A percentile compares a stretch with the other conserved stretches of the same genome.
phyloP scores from a whole-genome alignment of 2,329 filamentous ascomycete species.

The Xylaria sp. region DNA sequence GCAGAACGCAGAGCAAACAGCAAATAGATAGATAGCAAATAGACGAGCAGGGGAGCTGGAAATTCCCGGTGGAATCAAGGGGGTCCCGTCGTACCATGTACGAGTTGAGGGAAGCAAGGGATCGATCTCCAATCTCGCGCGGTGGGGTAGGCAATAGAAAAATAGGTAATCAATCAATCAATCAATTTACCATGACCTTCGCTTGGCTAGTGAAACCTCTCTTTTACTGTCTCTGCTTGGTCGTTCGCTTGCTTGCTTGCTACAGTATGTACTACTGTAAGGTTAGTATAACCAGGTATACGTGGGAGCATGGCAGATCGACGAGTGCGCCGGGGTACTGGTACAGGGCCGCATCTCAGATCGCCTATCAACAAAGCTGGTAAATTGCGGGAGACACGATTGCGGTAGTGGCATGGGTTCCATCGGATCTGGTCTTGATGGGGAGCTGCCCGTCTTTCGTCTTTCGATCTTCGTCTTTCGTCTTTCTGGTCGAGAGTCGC shows the following conservation, averaged over 20 bases:
- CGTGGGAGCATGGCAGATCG: background rate
- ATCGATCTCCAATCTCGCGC: slow-evolving; percentile 14
- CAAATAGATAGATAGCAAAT: background rate
- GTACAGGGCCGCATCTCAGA: slow-evolving; percentile 19
- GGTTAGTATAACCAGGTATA: background rate
- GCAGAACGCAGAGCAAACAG: background rate
- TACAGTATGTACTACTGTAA: too few species aligned
- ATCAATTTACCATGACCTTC: slow-evolving; percentile 7
- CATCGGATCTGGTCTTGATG: slow-evolving; percentile 7
- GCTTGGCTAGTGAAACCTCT: slow-evolving; percentile 14
- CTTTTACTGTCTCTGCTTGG: background rate
- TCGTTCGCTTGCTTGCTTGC: too few species aligned
- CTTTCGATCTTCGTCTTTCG: background rate
- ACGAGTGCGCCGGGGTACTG: background rate
- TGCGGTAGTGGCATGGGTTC: background rate
- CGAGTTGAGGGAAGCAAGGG: slow-evolving; percentile 2
- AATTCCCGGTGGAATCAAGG: slow-evolving; percentile 17
- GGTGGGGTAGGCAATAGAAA: slow-evolving; percentile 21
- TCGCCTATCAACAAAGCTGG: slow-evolving; percentile 15
- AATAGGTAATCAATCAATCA: slow-evolving; percentile 18
- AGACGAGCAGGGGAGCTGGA: slow-evolving; percentile 26
- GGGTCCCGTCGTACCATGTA: slow-evolving; percentile 4
- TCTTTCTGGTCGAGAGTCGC: background rate
- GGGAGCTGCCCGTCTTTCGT: background rate
- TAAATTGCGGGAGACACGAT: background rate